These are phyloP conservation scores for Pleodorina starrii DNA, from an alignment of 139 green algal species.

Conservation along the genomic window DNA sequence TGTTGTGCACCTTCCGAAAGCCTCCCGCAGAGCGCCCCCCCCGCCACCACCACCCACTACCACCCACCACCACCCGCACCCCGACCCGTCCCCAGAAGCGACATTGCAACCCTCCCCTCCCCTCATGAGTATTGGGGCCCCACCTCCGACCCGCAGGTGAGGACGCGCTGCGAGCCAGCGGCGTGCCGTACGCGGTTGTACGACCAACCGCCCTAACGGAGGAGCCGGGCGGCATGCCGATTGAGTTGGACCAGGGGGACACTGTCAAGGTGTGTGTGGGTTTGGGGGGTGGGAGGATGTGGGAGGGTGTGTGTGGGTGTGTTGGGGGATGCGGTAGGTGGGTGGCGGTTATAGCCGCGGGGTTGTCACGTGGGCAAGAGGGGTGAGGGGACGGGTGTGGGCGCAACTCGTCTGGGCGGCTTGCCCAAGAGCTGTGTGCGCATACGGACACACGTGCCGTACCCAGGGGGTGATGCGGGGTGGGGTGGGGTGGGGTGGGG, in stretches of 20 bases:
- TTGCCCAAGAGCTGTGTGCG: too few species aligned
- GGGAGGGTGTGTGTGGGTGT: too few species aligned
- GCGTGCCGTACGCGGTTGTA: conserved; percentile 85
- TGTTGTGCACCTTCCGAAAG: too few species aligned
- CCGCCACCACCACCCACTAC: too few species aligned
- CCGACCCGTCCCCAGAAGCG: too few species aligned
- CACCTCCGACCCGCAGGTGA: conserved; percentile 81
- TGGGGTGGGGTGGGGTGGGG: too few species aligned
- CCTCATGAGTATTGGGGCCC: too few species aligned
- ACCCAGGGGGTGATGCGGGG: neutral
- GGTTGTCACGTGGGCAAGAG: neutral
- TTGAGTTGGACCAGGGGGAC: conserved; percentile 92
- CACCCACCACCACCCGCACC: too few species aligned
- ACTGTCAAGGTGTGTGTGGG: conserved; percentile 71
- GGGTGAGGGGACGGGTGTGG: neutral
- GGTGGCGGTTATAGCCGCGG: neutral
- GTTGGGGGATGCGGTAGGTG: too few species aligned
- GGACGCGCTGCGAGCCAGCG: conserved; percentile 82
- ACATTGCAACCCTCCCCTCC: too few species aligned
- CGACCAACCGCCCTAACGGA: conserved; percentile 88
- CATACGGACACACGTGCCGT: neutral
- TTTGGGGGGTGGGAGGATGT: too few species aligned
- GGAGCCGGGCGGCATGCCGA: conserved; percentile 76
- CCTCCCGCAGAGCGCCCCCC: too few species aligned
- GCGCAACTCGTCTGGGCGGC: neutral